phyloP scores from a whole-genome alignment of 129 eudicot species.

The Centaurea solstitialis region DNA sequence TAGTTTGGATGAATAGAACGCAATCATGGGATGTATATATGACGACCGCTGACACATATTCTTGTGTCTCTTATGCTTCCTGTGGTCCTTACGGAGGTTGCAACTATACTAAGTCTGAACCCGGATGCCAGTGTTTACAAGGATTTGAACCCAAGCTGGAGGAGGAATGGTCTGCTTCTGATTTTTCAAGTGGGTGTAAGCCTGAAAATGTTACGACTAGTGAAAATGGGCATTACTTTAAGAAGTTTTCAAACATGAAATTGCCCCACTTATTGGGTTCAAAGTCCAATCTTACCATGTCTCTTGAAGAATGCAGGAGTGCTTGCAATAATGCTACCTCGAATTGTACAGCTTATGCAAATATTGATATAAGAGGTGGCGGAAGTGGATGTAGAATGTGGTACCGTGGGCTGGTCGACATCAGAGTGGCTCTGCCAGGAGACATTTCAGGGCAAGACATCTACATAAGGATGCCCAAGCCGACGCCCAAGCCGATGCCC shows the following conservation, averaged over 20 bases:
- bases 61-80: neutral
- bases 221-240: conserved; percentile 19
- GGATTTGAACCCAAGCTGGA: conserved; percentile 33
- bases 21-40: neutral
- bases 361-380: conserved; percentile 18
- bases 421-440: neutral
- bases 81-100: conserved; percentile 38
- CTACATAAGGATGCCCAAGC: conserved; percentile 28
- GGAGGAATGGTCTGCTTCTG: conserved; percentile 17
- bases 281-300: conserved; percentile 11
- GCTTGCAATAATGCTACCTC: neutral
- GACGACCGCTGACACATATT: neutral
- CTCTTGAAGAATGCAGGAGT: conserved; percentile 33
- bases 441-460: conserved; percentile 39
- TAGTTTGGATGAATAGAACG: neutral
- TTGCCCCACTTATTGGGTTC: conserved; percentile 37
- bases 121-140: conserved; percentile 19
- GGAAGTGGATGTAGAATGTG: conserved; percentile 39
- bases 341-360: conserved; percentile 44
- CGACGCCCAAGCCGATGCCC: conserved; percentile 24
- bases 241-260: conserved; percentile 18
- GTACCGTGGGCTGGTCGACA: conserved; percentile 34
- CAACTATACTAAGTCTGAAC: neutral
- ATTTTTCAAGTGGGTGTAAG: conserved; percentile 37
- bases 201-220: neutral